Evolutionary conservation across 768 basidiomycete genomes (phyloP).

Genomic region (Kwoniella newhampshirensis): DNA sequence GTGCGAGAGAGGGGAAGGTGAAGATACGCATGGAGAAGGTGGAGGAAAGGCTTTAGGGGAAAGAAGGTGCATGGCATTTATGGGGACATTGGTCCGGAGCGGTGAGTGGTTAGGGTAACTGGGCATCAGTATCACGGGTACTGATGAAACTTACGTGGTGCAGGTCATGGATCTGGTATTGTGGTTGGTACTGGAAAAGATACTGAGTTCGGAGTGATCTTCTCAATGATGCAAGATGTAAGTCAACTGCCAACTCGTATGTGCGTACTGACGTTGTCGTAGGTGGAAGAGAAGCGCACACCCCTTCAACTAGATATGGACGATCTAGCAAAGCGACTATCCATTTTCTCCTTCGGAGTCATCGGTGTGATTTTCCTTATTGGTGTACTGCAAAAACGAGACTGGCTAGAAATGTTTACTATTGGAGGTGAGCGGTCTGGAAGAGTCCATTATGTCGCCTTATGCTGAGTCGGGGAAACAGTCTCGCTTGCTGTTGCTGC

Average conservation of each 20-base stretch:
- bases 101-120: constrained; percentile 58
- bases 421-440: constrained; percentile 72
- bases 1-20: constrained; percentile 57
- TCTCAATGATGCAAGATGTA: constrained; percentile 97
- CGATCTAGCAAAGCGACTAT: constrained; percentile 88
- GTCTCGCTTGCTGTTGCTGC: constrained; percentile 98
- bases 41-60: constrained; percentile 67
- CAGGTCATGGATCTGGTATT: constrained; percentile 78
- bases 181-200: constrained; percentile 81
- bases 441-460: neutral
- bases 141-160: constrained; percentile 9
- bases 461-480: constrained; percentile 52
- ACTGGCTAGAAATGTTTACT: constrained; percentile 98
- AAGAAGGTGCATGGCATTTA: constrained; percentile 81
- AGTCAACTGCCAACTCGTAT: constrained; percentile 23
- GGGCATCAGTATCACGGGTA: neutral
- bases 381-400: constrained; percentile 76
- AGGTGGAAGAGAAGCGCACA: constrained; percentile 84
- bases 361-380: constrained; percentile 92
- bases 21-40: constrained; percentile 53
- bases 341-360: constrained; percentile 84
- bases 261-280: neutral
- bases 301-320: constrained; percentile 94
- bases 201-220: constrained; percentile 94
- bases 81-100: constrained; percentile 92